These are phyloP conservation scores for Dionaea muscipula DNA, from an alignment of 179 eudicot species.

Conservation along the genomic window DNA sequence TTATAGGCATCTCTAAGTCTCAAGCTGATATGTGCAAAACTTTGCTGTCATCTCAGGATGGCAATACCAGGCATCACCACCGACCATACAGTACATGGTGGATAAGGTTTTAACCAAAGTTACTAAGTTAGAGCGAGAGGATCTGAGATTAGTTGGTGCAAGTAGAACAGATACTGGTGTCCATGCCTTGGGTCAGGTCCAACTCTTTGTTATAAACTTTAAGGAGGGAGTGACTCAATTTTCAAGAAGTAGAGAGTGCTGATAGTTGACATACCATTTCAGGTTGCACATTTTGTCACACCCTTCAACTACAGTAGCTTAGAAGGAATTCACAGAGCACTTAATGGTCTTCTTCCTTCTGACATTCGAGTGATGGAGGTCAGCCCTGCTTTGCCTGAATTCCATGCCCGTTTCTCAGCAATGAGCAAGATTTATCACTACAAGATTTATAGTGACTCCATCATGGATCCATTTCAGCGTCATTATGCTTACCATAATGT, in stretches of 20 bases:
- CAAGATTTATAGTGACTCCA: slow-evolving; percentile 49
- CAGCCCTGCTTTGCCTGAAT: slow-evolving; percentile 65
- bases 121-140: slow-evolving; percentile 57
- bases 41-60: slow-evolving; percentile 39
- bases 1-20: no score
- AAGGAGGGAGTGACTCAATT: slow-evolving; percentile 3
- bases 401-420: slow-evolving; percentile 85
- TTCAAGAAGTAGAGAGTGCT: slow-evolving; percentile 8
- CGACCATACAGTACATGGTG: slow-evolving; percentile 63
- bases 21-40: no score
- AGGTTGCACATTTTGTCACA: slow-evolving; percentile 92
- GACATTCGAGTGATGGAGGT: slow-evolving; percentile 77
- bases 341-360: slow-evolving; percentile 83
- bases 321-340: slow-evolving; percentile 62
- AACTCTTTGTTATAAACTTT: slow-evolving; percentile 17
- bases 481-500: slow-evolving; percentile 52
- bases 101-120: slow-evolving; percentile 57
- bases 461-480: slow-evolving; percentile 77
- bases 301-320: slow-evolving; percentile 72
- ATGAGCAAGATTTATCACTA: slow-evolving; percentile 69
- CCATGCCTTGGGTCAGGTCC: slow-evolving; percentile 96
- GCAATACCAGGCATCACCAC: slow-evolving; percentile 82
- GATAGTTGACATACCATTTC: slow-evolving; percentile 19
- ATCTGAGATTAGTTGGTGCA: slow-evolving; percentile 65
- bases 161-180: slow-evolving; percentile 95